Conservation (phyloP, 345 rosid species). For the Turritis glabra region DNA sequence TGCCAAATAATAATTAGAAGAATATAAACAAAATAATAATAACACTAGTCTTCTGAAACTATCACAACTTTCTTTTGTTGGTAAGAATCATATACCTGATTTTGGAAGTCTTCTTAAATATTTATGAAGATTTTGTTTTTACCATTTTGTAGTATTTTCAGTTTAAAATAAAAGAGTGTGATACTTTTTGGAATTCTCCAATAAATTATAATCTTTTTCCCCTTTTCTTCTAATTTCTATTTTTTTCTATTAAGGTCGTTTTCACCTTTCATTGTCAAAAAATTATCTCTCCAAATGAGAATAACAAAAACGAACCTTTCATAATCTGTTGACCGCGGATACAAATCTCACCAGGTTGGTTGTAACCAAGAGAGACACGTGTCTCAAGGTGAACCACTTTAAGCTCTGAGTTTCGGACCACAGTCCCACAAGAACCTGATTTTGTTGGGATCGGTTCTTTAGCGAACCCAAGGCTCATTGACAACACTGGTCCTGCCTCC, state of each 20-base stretch:
- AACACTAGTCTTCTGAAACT: background rate
- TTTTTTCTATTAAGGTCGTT: too few species aligned
- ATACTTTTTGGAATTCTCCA: too few species aligned
- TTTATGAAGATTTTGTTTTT: background rate
- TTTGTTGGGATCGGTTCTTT: constrained; percentile 83
- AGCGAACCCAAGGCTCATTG: constrained; percentile 87
- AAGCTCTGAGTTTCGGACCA: constrained; percentile 86
- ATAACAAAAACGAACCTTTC: constrained; percentile 60
- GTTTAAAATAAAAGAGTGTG: background rate
- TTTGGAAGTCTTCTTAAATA: background rate
- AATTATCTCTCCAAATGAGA: background rate
- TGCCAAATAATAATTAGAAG: background rate
- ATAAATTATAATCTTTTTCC: background rate
- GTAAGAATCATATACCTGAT: background rate
- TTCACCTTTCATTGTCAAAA: background rate
- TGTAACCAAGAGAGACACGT: constrained; percentile 61
- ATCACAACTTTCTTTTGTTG: background rate
- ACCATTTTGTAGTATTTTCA: background rate
- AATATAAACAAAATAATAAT: too few species aligned
- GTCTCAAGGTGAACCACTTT: constrained; percentile 84
- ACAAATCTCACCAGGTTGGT: constrained; percentile 92
- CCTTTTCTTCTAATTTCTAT: background rate
- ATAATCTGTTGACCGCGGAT: constrained; percentile 88
- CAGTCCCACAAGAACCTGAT: constrained; percentile 93
- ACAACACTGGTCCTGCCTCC: constrained; percentile 92